Percentiles rank a stretch among this genome's conserved stretches.
These are phyloP conservation scores for Xylariaceae sp. DNA, from an alignment of 2,329 filamentous ascomycete genomes.

Conservation along the genomic window DNA sequence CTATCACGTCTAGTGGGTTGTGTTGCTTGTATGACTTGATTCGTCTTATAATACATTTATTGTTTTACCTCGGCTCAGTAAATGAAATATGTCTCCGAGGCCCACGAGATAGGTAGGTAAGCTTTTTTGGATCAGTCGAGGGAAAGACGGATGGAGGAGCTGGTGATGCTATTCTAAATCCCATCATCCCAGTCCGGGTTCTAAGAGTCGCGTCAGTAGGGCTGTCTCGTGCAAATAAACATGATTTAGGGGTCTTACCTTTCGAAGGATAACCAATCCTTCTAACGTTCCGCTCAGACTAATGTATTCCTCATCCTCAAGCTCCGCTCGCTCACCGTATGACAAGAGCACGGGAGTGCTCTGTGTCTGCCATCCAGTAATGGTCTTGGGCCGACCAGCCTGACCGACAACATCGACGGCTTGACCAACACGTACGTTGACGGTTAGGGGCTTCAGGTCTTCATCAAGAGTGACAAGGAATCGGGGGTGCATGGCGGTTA, in stretches of 20 bases:
- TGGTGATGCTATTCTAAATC: constrained; percentile 32
- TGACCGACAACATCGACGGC: constrained; percentile 97
- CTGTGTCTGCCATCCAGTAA: constrained; percentile 99
- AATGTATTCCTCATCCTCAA: constrained; percentile 97
- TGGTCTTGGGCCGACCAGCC: constrained; percentile 95
- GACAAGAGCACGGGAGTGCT: constrained; percentile 94
- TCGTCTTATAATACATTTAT: constrained; percentile 26
- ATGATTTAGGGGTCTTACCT: constrained; percentile 55
- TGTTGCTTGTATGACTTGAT: constrained; percentile 2
- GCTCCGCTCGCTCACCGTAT: constrained; percentile 91
- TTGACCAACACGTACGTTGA: constrained; percentile 95
- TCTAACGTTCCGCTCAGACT: constrained; percentile 86
- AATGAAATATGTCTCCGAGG: background rate
- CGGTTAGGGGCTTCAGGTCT: constrained; percentile 84
- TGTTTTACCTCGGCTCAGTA: background rate
- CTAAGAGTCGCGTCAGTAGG: constrained; percentile 30
- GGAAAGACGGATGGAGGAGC: background rate
- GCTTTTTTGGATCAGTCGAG: background rate
- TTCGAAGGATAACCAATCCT: constrained; percentile 91
- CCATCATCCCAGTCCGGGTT: constrained; percentile 52
- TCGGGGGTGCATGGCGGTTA: constrained; percentile 92
- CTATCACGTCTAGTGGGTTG: constrained; percentile 1
- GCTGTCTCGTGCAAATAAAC: background rate
- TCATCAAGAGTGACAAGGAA: constrained; percentile 97
- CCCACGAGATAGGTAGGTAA: background rate